A percentile compares a stretch with the other conserved stretches of the same genome.
These are phyloP conservation scores for Triticum aestivum DNA, from an alignment of 176 grass and related monocot genomes.

Conservation along the genomic window IWGSC_CS_RefSeq_v2.1 NC_057814.1:563596641-563597140, in stretches of 20 bases:
- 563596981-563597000: neutral
- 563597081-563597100: neutral
- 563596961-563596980: neutral
- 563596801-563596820: too few relatives aligned
- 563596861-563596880: neutral
- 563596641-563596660: neutral
- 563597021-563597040: neutral
- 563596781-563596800: too few relatives aligned
- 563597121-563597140: neutral
- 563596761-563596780: neutral
- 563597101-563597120: neutral
- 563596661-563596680: too few relatives aligned
- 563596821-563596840: too few relatives aligned
- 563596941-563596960: neutral
- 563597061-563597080: neutral
- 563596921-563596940: neutral
- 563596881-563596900: neutral
- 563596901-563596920: neutral
- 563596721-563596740: neutral
- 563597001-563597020: neutral
- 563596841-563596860: too few relatives aligned
- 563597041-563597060: neutral
- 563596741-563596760: neutral
- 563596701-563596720: neutral
- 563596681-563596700: neutral